phyloP scores from a whole-genome alignment of 305 asterid species.

The Fraxinus greggii region DNA sequence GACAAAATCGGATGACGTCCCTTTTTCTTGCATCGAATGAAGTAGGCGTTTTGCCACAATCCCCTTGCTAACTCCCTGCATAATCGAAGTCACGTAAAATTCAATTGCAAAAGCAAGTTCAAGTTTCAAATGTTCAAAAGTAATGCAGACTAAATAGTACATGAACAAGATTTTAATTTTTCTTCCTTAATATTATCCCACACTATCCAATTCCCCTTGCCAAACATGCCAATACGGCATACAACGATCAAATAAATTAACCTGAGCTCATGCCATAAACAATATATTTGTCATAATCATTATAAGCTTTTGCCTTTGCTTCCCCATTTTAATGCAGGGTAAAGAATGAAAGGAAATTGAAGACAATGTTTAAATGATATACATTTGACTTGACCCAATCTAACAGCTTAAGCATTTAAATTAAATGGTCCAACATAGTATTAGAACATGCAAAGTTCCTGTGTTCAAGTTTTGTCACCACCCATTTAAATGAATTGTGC shows the following conservation, averaged over 20 bases:
- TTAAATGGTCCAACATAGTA: not conserved
- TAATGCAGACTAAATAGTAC: not conserved
- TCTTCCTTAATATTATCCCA: not conserved
- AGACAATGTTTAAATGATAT: not conserved
- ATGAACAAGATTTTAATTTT: not conserved
- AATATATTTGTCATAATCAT: not conserved
- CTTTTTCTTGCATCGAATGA: conserved; percentile 41
- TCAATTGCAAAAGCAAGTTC: not conserved
- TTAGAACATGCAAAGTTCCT: not conserved
- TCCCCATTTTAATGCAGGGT: not conserved
- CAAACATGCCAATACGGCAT: not conserved
- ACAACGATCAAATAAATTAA: not conserved
- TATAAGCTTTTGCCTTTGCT: not conserved
- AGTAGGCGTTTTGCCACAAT: conserved; percentile 53
- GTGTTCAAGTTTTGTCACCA: not conserved
- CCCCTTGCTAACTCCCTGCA: conserved; percentile 58
- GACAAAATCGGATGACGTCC: conserved; percentile 42
- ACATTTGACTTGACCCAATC: not conserved
- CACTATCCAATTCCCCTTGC: not conserved
- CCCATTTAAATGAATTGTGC: not conserved
- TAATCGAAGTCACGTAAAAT: not conserved
- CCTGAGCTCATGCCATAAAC: not conserved
- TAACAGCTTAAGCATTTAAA: not conserved
- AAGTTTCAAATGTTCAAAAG: not conserved
- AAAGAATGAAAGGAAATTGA: not conserved